Conservation (phyloP, 306 rosid genomes). For the Calophaca sinica region DNA sequence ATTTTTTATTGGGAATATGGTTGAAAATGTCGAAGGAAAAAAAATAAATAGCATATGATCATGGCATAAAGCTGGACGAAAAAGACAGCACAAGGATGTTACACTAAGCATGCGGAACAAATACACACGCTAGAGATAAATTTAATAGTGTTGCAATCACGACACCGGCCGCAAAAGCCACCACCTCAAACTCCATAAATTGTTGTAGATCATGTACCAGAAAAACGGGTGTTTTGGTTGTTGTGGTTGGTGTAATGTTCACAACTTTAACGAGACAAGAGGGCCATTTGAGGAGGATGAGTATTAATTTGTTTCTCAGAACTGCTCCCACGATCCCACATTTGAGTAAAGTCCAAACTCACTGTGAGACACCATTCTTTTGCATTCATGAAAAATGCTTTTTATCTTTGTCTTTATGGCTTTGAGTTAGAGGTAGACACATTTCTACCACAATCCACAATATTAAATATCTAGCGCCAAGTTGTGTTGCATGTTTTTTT, state of each 20-base stretch:
- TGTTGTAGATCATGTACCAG: slow-evolving; percentile 22
- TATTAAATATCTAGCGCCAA: background rate
- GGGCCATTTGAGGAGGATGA: slow-evolving; percentile 19
- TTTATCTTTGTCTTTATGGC: slow-evolving; percentile 39
- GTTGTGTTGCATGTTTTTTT: no score
- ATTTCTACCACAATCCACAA: slow-evolving; percentile 19
- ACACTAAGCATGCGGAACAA: slow-evolving; percentile 43
- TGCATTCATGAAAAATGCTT: slow-evolving; percentile 29
- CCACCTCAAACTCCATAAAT: slow-evolving; percentile 47
- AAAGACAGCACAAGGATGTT: slow-evolving; percentile 52
- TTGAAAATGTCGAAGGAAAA: no score
- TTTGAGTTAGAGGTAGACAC: slow-evolving; percentile 36
- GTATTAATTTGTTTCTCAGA: background rate
- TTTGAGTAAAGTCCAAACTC: slow-evolving; percentile 28
- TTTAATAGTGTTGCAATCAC: slow-evolving; percentile 16
- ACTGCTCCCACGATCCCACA: background rate
- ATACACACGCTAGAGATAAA: slow-evolving; percentile 1
- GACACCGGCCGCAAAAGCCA: slow-evolving; percentile 23
- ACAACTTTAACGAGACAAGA: slow-evolving; percentile 19
- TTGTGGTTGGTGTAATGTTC: slow-evolving; percentile 59
- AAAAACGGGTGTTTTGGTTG: slow-evolving; percentile 49
- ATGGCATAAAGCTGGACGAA: slow-evolving; percentile 53
- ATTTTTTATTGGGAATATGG: no score
- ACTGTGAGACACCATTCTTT: slow-evolving; percentile 5
- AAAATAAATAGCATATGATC: background rate